phyloP scores from a whole-genome alignment of 257 asterid species.

The Scutellaria baicalensis region DNA sequence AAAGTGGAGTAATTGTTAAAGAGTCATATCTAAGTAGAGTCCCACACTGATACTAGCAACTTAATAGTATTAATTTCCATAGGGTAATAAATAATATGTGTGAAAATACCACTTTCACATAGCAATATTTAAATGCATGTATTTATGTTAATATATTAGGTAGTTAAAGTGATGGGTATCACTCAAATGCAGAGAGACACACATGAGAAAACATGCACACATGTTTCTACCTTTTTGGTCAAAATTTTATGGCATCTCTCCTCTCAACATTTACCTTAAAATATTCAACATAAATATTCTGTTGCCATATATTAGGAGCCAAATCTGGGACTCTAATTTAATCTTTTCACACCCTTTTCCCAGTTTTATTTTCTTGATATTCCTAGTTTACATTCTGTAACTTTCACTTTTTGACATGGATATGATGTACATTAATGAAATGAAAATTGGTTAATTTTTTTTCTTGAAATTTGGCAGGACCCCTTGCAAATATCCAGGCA shows the following conservation, averaged over 20 bases:
- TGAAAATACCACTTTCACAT: not conserved
- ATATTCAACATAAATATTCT: constrained; percentile 4
- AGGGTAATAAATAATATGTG: not conserved
- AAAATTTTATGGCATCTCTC: constrained; percentile 11
- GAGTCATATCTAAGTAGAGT: not conserved
- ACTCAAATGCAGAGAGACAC: not conserved
- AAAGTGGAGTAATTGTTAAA: not conserved
- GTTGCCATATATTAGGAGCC: constrained; percentile 15
- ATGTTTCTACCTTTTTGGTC: constrained; percentile 28
- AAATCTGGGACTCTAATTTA: constrained; percentile 1
- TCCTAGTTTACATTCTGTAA: no score
- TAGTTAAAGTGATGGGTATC: not conserved
- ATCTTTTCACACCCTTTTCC: not conserved
- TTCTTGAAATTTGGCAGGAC: constrained; percentile 40
- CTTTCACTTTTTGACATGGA: not conserved
- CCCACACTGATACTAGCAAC: not conserved
- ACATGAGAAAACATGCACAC: constrained; percentile 11
- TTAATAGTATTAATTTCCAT: not conserved
- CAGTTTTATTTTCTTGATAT: no score
- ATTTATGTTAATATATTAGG: not conserved
- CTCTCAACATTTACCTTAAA: not conserved
- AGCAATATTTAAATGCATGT: not conserved
- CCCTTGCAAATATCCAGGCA: constrained; percentile 78
- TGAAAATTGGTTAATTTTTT: not conserved
- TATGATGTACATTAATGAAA: not conserved